Conservation (phyloP, 2,329 filamentous ascomycete species). For the Plectosphaerella plurivora region DNA sequence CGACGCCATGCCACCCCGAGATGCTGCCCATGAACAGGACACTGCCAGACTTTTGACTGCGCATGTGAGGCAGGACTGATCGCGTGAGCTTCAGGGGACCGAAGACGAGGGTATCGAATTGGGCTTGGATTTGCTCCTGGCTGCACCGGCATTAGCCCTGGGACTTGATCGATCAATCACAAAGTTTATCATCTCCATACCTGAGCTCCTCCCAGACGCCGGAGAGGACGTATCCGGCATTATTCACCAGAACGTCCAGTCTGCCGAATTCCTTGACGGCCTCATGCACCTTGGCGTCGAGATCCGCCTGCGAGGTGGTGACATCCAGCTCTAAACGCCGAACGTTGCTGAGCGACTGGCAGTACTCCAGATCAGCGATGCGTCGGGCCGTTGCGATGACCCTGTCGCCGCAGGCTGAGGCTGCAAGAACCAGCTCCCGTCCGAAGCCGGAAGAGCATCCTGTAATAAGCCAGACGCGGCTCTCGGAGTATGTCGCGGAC, state of each 20-base stretch:
- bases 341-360: background rate
- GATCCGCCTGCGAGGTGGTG: background rate
- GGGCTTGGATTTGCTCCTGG: constrained; percentile 17
- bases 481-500: background rate
- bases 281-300: background rate
- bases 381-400: background rate
- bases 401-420: background rate
- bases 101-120: constrained; percentile 28
- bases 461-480: background rate
- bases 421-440: background rate
- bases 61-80: constrained; percentile 24
- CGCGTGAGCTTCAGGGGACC: constrained; percentile 30
- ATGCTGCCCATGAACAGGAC: constrained; percentile 28
- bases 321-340: background rate
- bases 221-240: constrained; percentile 2
- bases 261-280: background rate
- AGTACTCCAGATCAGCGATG: background rate
- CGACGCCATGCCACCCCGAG: constrained; percentile 26
- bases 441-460: constrained; percentile 1
- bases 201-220: constrained; percentile 1
- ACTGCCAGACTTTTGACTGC: constrained; percentile 20
- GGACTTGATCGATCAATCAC: background rate
- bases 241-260: constrained; percentile 2
- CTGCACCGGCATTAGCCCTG: constrained; percentile 5
- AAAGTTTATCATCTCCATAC: background rate